Conservation (phyloP, 306 rosid species). For the Cucurbita moschata region DNA sequence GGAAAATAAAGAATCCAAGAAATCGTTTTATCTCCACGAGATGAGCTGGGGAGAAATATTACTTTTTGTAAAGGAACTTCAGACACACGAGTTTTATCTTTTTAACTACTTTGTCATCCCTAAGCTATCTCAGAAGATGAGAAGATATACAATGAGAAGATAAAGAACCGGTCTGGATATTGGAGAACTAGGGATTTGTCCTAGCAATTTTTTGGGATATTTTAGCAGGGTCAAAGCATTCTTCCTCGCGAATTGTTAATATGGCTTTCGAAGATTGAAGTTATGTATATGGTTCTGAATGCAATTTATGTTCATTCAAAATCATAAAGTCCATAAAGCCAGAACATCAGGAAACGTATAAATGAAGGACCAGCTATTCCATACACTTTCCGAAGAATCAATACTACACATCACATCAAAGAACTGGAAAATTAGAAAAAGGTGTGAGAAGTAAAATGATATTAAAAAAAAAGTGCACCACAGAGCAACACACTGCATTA, state of each 20-base stretch:
- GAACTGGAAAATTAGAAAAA: too few species aligned
- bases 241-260: not conserved
- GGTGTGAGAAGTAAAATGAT: too few species aligned
- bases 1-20: not conserved
- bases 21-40: not conserved
- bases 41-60: not conserved
- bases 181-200: not conserved
- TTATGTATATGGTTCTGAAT: not conserved
- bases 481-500: too few species aligned
- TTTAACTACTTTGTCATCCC: not conserved
- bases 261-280: not conserved
- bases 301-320: too few species aligned
- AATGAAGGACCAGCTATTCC: too few species aligned
- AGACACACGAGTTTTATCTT: not conserved
- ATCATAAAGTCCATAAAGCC: not conserved
- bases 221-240: not conserved
- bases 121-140: not conserved
- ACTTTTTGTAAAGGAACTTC: not conserved
- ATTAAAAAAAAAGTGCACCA: too few species aligned
- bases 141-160: not conserved
- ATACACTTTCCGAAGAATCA: too few species aligned
- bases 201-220: not conserved
- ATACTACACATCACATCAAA: too few species aligned
- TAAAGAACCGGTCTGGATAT: not conserved
- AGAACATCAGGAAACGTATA: not conserved